phyloP scores from a whole-genome alignment of 192 early-diverging fungal species.

The Backusella parvicylindrica region DNA sequence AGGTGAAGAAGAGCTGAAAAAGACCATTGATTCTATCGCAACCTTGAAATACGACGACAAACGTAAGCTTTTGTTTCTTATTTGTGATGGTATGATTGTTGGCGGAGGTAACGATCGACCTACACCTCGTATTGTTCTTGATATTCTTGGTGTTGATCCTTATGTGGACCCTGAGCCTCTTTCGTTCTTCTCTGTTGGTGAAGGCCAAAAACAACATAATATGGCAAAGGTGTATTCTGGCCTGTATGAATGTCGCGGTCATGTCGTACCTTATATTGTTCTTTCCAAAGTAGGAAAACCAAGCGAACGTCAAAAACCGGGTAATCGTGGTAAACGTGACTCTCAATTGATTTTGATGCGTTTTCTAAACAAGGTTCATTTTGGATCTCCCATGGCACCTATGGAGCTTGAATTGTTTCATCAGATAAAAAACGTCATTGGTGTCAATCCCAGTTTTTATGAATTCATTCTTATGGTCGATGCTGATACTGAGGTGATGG shows the following conservation, averaged over 20 bases:
- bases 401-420: conserved; percentile 97
- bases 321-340: conserved; percentile 97
- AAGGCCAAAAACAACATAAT: conserved; percentile 88
- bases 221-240: conserved; percentile 97
- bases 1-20: conserved; percentile 75
- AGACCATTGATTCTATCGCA: conserved; percentile 83
- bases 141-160: conserved; percentile 86
- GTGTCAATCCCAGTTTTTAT: conserved; percentile 91
- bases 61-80: conserved; percentile 82
- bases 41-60: conserved; percentile 84
- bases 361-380: conserved; percentile 97
- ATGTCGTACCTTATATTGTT: conserved; percentile 89
- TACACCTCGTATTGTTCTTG: conserved; percentile 92
- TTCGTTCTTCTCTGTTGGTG: conserved; percentile 83
- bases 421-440: conserved; percentile 98
- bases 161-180: conserved; percentile 70
- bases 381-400: conserved; percentile 88
- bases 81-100: conserved; percentile 91
- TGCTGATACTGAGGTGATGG: conserved; percentile 89
- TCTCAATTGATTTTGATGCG: conserved; percentile 96
- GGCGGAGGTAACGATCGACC: conserved; percentile 96
- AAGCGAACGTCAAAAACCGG: conserved; percentile 74
- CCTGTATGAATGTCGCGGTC: conserved; percentile 84
- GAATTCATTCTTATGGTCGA: conserved; percentile 97
- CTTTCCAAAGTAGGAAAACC: conserved; percentile 90